Base-by-base conservation (phyloP, 1,139 yeast species). In the Kurtzmaniella natalensis region DNA sequence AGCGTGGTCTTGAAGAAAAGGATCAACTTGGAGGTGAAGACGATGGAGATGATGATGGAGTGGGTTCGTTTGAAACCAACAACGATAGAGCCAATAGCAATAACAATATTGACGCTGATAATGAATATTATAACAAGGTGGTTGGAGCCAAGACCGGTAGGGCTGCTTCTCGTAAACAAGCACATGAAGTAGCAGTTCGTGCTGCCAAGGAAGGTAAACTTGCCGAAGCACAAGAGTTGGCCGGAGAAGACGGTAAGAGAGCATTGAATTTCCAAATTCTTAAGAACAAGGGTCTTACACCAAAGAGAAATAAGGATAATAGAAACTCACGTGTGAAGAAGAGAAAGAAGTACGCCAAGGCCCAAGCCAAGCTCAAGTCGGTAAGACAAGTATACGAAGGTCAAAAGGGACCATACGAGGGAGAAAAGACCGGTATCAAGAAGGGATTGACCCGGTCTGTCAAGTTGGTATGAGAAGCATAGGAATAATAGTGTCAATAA, bases 391-490 rank as follows among this genome's bases (percentile, higher is more conserved):
- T 88, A 18, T 88, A 82, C 70, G 75, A 81, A 49, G 80, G 77
- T 30, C 85, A 80, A 48, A 71, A 76, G 42, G 88, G 96, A 35
- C 81, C 95, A 3, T 92, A 94, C 60, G 82, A 75, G 45, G 98
- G 98, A 61, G 98, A 92, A 60, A 74, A 78, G 68, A 89, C 97
- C 17, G 98, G 98, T 84, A 92, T 92, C 59, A 88, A 88, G 72
- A 89, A 92, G 76, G 87, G 88, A 43, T 57, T 92, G 41, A 75
- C 95, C 23, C 79, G 88, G 59, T 81, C 95, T 50, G 89, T 86
- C 54, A 86, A 83, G 59, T 81, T 89, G 59, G 70, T 57, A 19
- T 70, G 15, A 23, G 26, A 22, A n/a, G n/a, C n/a, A n/a, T n/a
- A n/a, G n/a, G n/a, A n/a, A n/a, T n/a, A n/a, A n/a, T n/a, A n/a